phyloP scores from a whole-genome alignment of 768 basidiomycete species.

The Chiua virens region DNA sequence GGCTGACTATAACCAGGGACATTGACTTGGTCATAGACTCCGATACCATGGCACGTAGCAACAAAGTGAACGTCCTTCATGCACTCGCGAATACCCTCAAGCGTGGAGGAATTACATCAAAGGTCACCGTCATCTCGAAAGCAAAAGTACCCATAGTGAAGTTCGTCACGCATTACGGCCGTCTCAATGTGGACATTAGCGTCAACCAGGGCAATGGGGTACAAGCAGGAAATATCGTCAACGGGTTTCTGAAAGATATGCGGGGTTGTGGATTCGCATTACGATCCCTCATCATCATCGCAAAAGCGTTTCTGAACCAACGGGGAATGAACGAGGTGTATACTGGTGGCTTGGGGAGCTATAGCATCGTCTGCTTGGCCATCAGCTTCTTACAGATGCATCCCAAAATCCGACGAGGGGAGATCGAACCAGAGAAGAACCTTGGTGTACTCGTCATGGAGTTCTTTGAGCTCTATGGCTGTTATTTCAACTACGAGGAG shows the following conservation, averaged over 20 bases:
- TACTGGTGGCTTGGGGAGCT: conserved; percentile 91
- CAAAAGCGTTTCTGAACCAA: conserved; percentile 88
- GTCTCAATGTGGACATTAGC: conserved; percentile 90
- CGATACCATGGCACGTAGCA: conserved; percentile 65
- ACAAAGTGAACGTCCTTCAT: conserved; percentile 69
- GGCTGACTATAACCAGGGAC: conserved; percentile 55
- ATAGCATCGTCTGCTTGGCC: conserved; percentile 90
- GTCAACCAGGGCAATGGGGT: conserved; percentile 90
- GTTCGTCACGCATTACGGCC: conserved; percentile 79
- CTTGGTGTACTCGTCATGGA: conserved; percentile 94
- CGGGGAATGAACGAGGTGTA: conserved; percentile 98
- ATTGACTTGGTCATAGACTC: conserved; percentile 94
- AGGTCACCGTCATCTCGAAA: conserved; percentile 86
- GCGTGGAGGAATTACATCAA: conserved; percentile 68
- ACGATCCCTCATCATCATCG: conserved; percentile 81
- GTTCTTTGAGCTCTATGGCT: conserved; percentile 95
- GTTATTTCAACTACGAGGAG: conserved; percentile 87
- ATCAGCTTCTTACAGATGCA: conserved; percentile 97
- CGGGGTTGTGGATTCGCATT: conserved; percentile 58
- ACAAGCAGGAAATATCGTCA: conserved; percentile 74
- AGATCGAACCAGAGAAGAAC: conserved; percentile 85
- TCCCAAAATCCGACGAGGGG: conserved; percentile 85
- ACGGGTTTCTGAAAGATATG: conserved; percentile 72
- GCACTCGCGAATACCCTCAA: conserved; percentile 78
- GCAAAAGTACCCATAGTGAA: conserved; percentile 98